These are phyloP conservation scores for Aspergillus piperis DNA, from an alignment of 2,329 filamentous ascomycete genomes.

Conservation along the genomic window DNA sequence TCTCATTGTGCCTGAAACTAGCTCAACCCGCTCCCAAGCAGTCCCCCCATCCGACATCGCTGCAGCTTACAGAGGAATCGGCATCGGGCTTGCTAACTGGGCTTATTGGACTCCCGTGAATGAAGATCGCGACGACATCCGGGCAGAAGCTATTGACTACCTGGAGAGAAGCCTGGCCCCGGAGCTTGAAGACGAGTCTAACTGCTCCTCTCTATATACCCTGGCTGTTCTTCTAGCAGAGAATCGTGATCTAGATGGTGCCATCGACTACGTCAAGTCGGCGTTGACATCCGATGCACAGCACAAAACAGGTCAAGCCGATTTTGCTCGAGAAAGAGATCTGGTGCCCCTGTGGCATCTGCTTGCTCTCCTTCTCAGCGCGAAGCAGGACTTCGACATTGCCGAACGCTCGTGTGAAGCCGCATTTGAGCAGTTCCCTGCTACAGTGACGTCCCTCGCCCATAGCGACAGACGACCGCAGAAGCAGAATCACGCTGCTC, in stretches of 20 bases:
- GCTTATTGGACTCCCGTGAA: slow-evolving; percentile 78
- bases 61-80: slow-evolving; percentile 78
- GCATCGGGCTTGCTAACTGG: slow-evolving; percentile 84
- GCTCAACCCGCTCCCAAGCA: slow-evolving; percentile 18
- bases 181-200: slow-evolving; percentile 65
- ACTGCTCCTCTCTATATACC: slow-evolving; percentile 76
- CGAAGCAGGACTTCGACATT: slow-evolving; percentile 78
- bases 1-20: slow-evolving; percentile 19
- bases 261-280: slow-evolving; percentile 78
- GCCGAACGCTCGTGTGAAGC: slow-evolving; percentile 83
- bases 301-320: slow-evolving; percentile 26
- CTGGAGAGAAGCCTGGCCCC: slow-evolving; percentile 72
- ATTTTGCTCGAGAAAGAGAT: slow-evolving; percentile 45
- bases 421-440: slow-evolving; percentile 85
- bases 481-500: slow-evolving; percentile 26
- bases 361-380: slow-evolving; percentile 79
- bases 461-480: slow-evolving; percentile 50
- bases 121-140: slow-evolving; percentile 68
- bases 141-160: slow-evolving; percentile 73
- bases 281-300: slow-evolving; percentile 63
- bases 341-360: slow-evolving; percentile 90
- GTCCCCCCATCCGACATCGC: slow-evolving; percentile 66
- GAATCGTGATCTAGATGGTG: slow-evolving; percentile 74
- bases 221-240: slow-evolving; percentile 86
- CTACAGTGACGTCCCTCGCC: slow-evolving; percentile 69